A percentile compares a stretch with the other conserved stretches of the same genome.
These are phyloP conservation scores for Magnaporthiopsis incrustans DNA, from an alignment of 2,329 filamentous ascomycete species.

Conservation along the genomic window DNA sequence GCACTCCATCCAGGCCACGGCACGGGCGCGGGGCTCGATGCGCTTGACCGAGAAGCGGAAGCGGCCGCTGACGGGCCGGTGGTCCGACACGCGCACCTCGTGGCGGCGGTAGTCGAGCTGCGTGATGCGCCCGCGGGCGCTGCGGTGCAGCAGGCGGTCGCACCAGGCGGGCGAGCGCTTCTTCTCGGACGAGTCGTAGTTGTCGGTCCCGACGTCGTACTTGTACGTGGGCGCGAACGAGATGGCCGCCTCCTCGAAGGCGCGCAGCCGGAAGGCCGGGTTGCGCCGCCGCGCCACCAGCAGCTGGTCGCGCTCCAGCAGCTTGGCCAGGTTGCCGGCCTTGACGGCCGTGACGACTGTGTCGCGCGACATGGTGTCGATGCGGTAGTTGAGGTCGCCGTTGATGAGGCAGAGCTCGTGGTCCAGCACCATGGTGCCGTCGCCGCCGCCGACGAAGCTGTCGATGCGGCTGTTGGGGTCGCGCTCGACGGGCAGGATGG, in stretches of 20 bases:
- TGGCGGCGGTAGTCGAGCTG: conserved; percentile 84
- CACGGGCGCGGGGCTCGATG: conserved; percentile 60
- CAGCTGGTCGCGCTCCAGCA: conserved; percentile 89
- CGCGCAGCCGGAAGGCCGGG: conserved; percentile 77
- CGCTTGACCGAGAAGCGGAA: conserved; percentile 83
- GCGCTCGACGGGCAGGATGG: conserved; percentile 63
- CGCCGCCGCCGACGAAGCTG: conserved; percentile 82
- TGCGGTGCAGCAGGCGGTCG: conserved; percentile 83
- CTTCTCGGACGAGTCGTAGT: conserved; percentile 92
- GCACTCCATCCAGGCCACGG: conserved; percentile 61
- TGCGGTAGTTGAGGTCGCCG: conserved; percentile 95
- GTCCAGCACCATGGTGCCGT: conserved; percentile 89
- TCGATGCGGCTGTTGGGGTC: conserved; percentile 63
- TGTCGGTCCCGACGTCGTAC: conserved; percentile 92
- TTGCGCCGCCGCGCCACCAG: conserved; percentile 84
- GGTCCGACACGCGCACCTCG: conserved; percentile 85
- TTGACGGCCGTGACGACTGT: conserved; percentile 82
- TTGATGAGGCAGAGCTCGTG: conserved; percentile 97
- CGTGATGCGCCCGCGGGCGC: conserved; percentile 64
- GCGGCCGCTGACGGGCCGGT: conserved; percentile 79
- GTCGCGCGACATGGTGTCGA: conserved; percentile 92
- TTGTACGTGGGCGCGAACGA: conserved; percentile 96
- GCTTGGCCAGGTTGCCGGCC: conserved; percentile 70
- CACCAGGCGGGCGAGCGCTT: conserved; percentile 93
- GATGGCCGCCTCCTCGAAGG: conserved; percentile 86